Percentiles rank a stretch among this genome's conserved stretches.
These are phyloP conservation scores for Aciculosporium take DNA, from an alignment of 2,329 filamentous ascomycete species.

Conservation along the genomic window DNA sequence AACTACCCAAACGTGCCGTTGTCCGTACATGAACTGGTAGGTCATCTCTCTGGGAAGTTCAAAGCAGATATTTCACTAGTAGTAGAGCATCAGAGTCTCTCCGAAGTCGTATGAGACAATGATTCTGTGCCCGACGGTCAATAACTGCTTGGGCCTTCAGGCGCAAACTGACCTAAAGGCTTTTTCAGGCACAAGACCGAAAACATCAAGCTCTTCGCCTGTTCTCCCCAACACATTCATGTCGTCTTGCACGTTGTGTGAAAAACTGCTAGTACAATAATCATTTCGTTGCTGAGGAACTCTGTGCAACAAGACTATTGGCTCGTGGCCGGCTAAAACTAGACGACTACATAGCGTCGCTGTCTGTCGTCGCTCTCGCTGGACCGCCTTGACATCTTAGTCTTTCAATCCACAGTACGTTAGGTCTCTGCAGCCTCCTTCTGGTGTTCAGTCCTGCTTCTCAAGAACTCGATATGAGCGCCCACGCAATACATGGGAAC, in stretches of 20 bases:
- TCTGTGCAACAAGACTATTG: not conserved
- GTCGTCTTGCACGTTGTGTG: not conserved
- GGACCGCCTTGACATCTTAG: not conserved
- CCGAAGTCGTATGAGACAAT: not conserved
- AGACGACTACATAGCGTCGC: not conserved
- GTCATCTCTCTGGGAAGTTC: not conserved
- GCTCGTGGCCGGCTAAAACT: not conserved
- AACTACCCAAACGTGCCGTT: not conserved
- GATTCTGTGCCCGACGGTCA: not conserved
- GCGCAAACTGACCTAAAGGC: slow-evolving; percentile 4
- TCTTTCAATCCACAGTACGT: not conserved
- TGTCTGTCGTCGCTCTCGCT: not conserved
- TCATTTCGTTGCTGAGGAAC: not conserved
- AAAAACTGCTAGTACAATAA: not conserved
- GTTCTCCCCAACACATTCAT: not conserved
- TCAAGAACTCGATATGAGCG: slow-evolving; percentile 4
- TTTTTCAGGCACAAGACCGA: not conserved
- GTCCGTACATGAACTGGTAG: no score
- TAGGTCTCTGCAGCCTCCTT: not conserved
- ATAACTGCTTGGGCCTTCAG: slow-evolving; percentile 2
- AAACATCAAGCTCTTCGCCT: not conserved
- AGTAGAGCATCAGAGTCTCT: not conserved
- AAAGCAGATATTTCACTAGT: not conserved
- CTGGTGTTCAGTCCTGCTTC: not conserved
- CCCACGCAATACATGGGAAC: slow-evolving; percentile 5